phyloP scores from a whole-genome alignment of 805 yeast species.

The Brettanomyces sp. region DNA sequence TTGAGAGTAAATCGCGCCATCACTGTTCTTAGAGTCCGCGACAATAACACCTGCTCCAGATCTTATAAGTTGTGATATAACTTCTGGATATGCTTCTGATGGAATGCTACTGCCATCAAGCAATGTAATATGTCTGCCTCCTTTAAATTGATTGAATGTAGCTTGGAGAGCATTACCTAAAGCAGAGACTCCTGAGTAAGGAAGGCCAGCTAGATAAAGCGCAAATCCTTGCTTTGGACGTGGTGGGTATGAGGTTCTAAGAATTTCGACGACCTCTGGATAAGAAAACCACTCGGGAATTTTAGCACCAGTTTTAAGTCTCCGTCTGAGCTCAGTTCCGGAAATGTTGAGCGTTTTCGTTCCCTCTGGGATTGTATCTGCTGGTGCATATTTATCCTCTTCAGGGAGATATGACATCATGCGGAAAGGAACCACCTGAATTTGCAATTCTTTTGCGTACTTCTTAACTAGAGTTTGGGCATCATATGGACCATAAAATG shows the following conservation, averaged over 20 bases:
- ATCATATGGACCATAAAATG: constrained; percentile 94
- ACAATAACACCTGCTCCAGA: constrained; percentile 91
- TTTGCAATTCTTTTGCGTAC: constrained; percentile 68
- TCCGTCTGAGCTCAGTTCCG: constrained; percentile 88
- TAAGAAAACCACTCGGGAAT: constrained; percentile 97
- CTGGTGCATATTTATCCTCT: constrained; percentile 90
- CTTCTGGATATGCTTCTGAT: constrained; percentile 41
- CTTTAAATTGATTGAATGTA: constrained; percentile 80
- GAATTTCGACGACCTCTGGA: constrained; percentile 88
- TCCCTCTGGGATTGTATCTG: constrained; percentile 76
- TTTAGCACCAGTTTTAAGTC: constrained; percentile 74
- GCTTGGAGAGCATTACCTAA: constrained; percentile 80
- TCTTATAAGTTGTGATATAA: constrained; percentile 67
- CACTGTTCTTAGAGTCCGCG: constrained; percentile 31
- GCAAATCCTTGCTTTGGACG: constrained; percentile 85
- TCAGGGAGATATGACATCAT: constrained; percentile 96
- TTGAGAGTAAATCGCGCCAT: constrained; percentile 29
- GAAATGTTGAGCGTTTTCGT: constrained; percentile 76
- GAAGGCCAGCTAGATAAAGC: constrained; percentile 51
- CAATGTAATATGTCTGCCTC: constrained; percentile 70
- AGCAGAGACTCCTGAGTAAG: constrained; percentile 51
- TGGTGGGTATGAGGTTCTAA: constrained; percentile 91
- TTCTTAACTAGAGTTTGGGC: constrained; percentile 84
- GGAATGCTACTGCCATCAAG: constrained; percentile 28
- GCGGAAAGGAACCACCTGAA: constrained; percentile 91